These are phyloP conservation scores for Suillus placidus DNA, from an alignment of 768 basidiomycete genomes.

Conservation along the genomic window DNA sequence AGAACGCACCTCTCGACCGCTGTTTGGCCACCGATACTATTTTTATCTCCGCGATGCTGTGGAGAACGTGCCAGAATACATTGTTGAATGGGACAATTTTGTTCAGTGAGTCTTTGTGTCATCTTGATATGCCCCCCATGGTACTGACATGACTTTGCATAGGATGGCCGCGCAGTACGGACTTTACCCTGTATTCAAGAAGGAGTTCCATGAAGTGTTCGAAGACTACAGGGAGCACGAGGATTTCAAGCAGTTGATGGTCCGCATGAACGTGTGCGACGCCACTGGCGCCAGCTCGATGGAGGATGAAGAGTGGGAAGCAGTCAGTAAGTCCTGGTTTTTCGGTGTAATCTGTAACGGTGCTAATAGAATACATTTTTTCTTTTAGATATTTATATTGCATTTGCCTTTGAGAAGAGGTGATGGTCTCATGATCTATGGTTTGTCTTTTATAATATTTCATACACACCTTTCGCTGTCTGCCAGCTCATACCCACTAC, in stretches of 20 bases:
- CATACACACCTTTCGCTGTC: background rate
- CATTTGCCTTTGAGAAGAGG: conserved; percentile 85
- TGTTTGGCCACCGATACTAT: conserved; percentile 91
- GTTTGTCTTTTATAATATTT: conserved; percentile 10
- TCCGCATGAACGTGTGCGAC: conserved; percentile 92
- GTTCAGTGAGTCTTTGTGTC: conserved; percentile 56
- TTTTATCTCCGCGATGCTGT: conserved; percentile 96
- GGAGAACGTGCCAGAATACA: conserved; percentile 95
- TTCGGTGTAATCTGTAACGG: background rate
- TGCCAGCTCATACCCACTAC: background rate
- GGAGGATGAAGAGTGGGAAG: conserved; percentile 97
- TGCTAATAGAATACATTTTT: conserved; percentile 6
- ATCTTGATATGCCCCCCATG: background rate
- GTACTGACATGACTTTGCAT: conserved; percentile 19
- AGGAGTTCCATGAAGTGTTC: conserved; percentile 91
- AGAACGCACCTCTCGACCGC: conserved; percentile 57
- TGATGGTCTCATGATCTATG: conserved; percentile 21
- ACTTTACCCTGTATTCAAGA: conserved; percentile 72
- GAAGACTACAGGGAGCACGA: conserved; percentile 75
- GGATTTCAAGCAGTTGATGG: conserved; percentile 83
- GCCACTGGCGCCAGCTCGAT: conserved; percentile 84
- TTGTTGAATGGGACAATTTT: conserved; percentile 96
- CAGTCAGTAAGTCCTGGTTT: conserved; percentile 77
- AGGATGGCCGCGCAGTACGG: conserved; percentile 87
- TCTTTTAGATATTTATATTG: conserved; percentile 83